Evolutionary conservation across 768 basidiomycete species (phyloP).

Genomic region (Pholiota microspora): DNA sequence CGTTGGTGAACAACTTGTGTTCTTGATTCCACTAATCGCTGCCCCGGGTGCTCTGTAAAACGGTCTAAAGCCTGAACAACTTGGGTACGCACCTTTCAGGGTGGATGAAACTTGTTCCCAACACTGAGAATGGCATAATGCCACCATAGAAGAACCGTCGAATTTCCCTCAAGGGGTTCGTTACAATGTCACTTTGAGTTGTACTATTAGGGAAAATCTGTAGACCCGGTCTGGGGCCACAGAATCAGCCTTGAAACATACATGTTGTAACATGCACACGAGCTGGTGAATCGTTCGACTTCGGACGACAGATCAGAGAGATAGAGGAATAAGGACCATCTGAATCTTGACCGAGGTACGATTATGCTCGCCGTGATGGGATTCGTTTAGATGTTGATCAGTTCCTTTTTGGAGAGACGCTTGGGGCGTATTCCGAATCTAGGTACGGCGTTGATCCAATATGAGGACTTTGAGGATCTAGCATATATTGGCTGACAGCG

Average conservation of each 20-base stretch:
- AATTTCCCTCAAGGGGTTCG: not conserved
- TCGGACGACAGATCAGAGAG: not conserved
- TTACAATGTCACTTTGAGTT: not conserved
- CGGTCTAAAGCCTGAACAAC: not conserved
- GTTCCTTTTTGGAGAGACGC: not conserved
- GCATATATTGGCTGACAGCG: constrained; percentile 14
- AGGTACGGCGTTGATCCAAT: not conserved
- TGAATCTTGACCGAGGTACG: not conserved
- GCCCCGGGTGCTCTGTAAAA: not conserved
- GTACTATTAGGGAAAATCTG: not conserved
- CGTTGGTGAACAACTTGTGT: not conserved
- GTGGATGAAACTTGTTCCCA: not conserved
- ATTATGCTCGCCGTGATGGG: not conserved
- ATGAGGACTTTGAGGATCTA: not conserved
- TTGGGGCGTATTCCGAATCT: not conserved
- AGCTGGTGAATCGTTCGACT: not conserved
- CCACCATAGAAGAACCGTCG: not conserved
- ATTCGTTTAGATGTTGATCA: not conserved
- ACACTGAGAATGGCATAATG: not conserved
- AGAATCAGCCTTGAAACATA: not conserved
- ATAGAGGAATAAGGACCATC: not conserved
- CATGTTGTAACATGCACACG: not conserved
- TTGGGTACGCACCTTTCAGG: not conserved
- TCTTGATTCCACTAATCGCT: not conserved
- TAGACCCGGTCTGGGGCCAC: not conserved